phyloP scores from a whole-genome alignment of 1,139 yeast genomes.

The Suhomyces wounanorum region DNA sequence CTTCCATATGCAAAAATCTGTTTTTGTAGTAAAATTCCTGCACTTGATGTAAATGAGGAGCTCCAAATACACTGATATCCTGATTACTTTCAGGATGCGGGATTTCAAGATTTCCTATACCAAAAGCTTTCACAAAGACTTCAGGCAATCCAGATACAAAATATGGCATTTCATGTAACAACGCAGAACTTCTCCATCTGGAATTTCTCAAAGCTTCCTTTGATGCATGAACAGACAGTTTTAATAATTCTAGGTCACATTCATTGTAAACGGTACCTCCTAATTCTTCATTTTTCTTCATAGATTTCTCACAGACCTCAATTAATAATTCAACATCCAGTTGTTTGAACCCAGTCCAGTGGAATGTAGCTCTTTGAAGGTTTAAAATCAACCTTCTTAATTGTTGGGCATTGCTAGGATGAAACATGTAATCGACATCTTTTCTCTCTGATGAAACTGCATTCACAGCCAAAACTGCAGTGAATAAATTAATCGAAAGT shows the following conservation, averaged over 20 bases:
- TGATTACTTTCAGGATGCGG: constrained; percentile 14
- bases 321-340: constrained; percentile 55
- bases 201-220: constrained; percentile 50
- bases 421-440: constrained; percentile 72
- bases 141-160: constrained; percentile 48
- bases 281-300: constrained; percentile 34
- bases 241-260: constrained; percentile 42
- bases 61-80: constrained; percentile 53
- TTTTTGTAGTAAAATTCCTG: constrained; percentile 58
- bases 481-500: constrained; percentile 60
- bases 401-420: constrained; percentile 56
- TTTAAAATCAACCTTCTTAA: constrained; percentile 59
- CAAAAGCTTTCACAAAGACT: constrained; percentile 39
- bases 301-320: constrained; percentile 48
- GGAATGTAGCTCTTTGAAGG: constrained; percentile 65
- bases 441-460: constrained; percentile 71
- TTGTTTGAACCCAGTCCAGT: constrained; percentile 71
- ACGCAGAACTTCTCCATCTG: constrained; percentile 57
- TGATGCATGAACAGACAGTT: constrained; percentile 46
- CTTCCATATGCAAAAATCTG: constrained; percentile 39
- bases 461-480: constrained; percentile 68
- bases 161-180: constrained; percentile 65
- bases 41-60: constrained; percentile 55
- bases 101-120: constrained; percentile 39
- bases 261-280: constrained; percentile 29